Conservation (phyloP, 352 stramenopile species). For the Globisporangium paroecandrum region DNA sequence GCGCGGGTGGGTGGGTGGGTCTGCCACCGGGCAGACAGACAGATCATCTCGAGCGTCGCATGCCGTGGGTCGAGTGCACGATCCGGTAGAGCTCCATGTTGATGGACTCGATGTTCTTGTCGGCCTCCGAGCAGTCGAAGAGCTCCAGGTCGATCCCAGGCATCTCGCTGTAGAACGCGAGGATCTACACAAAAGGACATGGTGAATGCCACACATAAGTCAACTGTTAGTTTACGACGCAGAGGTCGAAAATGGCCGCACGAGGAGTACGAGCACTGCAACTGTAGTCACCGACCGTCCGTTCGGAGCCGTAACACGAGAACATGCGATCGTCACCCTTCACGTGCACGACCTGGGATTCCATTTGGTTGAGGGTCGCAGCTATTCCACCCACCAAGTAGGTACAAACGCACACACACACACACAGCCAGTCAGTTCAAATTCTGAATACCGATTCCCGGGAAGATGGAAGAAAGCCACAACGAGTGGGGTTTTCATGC, state of each 20-base stretch:
- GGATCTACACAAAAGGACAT: conserved; percentile 36
- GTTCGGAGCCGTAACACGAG: conserved; percentile 74
- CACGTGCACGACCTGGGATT: conserved; percentile 81
- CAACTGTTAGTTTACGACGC: not conserved
- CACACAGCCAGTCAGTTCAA: not conserved
- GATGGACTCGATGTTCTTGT: conserved; percentile 73
- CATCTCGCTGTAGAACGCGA: conserved; percentile 88
- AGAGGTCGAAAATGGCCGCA: not conserved
- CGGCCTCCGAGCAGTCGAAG: conserved; percentile 77
- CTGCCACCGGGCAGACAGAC: too few species aligned
- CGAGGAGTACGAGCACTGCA: not conserved
- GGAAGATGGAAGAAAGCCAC: too few species aligned
- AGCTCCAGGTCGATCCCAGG: conserved; percentile 64
- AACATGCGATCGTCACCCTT: conserved; percentile 83
- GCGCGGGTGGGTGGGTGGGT: not conserved
- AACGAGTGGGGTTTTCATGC: not conserved
- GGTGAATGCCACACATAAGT: conserved; percentile 1
- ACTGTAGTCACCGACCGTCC: conserved; percentile 42
- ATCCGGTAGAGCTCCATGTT: conserved; percentile 73
- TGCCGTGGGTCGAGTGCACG: conserved; percentile 42
- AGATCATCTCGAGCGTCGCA: conserved; percentile 24
- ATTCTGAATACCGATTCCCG: too few species aligned
- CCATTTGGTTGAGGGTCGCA: conserved; percentile 75
- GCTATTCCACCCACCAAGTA: conserved; percentile 24
- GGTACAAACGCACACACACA: not conserved